Evolutionary conservation across 108 stramenopile genomes (phyloP).

Genomic region (Stephanodiscus minutulus): DNA sequence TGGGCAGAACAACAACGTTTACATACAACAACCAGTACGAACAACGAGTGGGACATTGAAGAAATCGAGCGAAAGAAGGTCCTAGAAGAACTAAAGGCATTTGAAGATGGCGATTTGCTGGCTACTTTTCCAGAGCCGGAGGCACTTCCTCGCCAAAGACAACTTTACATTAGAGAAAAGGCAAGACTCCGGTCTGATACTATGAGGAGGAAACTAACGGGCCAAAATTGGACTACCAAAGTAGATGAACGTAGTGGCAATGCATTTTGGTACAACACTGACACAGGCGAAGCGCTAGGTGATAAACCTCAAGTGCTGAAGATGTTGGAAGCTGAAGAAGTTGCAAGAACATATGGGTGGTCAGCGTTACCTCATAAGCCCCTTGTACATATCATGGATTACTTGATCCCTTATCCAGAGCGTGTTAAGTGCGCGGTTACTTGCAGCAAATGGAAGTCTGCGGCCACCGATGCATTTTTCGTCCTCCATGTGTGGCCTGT

Average conservation of each 20-base stretch:
- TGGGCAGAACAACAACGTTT: conserved; percentile 61
- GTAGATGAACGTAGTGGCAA: conserved; percentile 59
- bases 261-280: conserved; percentile 81
- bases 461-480: conserved; percentile 71
- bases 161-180: conserved; percentile 77
- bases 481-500: conserved; percentile 84
- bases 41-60: conserved; percentile 77
- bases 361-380: conserved; percentile 58
- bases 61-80: conserved; percentile 69
- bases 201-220: conserved; percentile 75
- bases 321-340: conserved; percentile 63
- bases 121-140: conserved; percentile 71
- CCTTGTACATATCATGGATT: conserved; percentile 70
- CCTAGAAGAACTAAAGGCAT: conserved; percentile 67
- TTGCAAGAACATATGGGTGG: conserved; percentile 63
- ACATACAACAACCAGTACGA: conserved; percentile 32
- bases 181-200: conserved; percentile 68
- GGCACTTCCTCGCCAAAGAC: conserved; percentile 72
- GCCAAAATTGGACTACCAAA: conserved; percentile 67
- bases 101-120: conserved; percentile 83
- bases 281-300: conserved; percentile 87
- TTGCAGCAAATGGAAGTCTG: conserved; percentile 72
- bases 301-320: conserved; percentile 70
- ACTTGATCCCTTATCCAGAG: conserved; percentile 70
- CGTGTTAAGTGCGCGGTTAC: conserved; percentile 55